Conservation (phyloP, 768 basidiomycete genomes). For the Mrakia frigida region DNA sequence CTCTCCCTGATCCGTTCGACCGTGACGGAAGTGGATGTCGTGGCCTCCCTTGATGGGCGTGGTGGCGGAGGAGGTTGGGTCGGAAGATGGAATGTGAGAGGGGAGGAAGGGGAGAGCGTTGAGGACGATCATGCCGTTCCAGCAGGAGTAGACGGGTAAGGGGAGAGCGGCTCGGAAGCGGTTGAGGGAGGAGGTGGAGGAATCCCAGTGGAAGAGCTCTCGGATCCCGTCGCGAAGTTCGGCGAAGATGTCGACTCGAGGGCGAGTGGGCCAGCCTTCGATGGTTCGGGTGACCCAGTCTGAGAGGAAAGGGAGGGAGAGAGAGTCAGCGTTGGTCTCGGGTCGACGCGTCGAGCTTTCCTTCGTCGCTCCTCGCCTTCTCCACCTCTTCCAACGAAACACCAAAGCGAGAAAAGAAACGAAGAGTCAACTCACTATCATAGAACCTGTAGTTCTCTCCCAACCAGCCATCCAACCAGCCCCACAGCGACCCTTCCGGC, state of each 20-base stretch:
- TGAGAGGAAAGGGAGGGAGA: not conserved
- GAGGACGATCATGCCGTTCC: constrained; percentile 32
- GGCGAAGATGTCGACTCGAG: constrained; percentile 32
- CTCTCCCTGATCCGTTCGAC: constrained; percentile 20
- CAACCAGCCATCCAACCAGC: constrained; percentile 20
- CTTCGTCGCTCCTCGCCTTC: not conserved
- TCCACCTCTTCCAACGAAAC: not conserved
- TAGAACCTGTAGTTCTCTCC: constrained; percentile 32
- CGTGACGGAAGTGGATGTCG: constrained; percentile 28
- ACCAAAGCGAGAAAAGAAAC: not conserved
- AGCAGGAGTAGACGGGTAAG: constrained; percentile 32
- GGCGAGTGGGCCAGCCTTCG: constrained; percentile 32
- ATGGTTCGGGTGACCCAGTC: constrained; percentile 33
- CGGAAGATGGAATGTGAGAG: not conserved
- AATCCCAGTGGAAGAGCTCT: constrained; percentile 32
- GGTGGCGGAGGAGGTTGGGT: not conserved
- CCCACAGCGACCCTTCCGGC: constrained; percentile 24
- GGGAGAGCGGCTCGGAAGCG: constrained; percentile 30
- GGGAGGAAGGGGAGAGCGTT: constrained; percentile 30
- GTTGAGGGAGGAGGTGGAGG: constrained; percentile 22
- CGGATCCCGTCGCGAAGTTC: constrained; percentile 33
- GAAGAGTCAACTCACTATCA: constrained; percentile 22
- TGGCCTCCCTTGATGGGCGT: constrained; percentile 9
- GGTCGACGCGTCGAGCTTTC: not conserved
- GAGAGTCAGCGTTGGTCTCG: not conserved